Percentiles rank a stretch among this genome's conserved stretches.
These are phyloP conservation scores for Lasiosphaeris hirsuta DNA, from an alignment of 495 filamentous ascomycete species.

Conservation along the genomic window DNA sequence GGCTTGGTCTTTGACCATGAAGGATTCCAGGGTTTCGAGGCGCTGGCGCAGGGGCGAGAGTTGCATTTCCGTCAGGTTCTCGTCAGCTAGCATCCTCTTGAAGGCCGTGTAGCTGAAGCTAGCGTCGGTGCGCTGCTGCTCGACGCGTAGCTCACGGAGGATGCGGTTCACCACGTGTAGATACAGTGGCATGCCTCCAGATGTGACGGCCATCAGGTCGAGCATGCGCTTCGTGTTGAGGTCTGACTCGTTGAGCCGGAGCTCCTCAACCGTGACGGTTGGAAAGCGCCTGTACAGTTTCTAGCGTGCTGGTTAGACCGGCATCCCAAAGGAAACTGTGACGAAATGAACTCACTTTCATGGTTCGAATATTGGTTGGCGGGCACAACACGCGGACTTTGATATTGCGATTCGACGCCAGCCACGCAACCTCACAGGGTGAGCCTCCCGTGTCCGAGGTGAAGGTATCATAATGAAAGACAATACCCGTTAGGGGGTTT, in stretches of 20 bases:
- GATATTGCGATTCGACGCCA: conserved; percentile 52
- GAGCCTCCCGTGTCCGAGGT: conserved; percentile 50
- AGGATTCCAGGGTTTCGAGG: conserved; percentile 55
- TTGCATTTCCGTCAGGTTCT: conserved; percentile 43
- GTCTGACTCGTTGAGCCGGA: conserved; percentile 55
- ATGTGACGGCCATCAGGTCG: conserved; percentile 62
- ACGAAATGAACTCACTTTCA: conserved; percentile 33
- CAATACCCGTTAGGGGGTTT: conserved; percentile 58
- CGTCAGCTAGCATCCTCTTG: conserved; percentile 29
- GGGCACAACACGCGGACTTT: conserved; percentile 62
- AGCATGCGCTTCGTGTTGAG: conserved; percentile 64
- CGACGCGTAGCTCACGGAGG: conserved; percentile 56
- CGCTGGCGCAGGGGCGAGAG: conserved; percentile 51
- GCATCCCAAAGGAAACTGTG: neutral
- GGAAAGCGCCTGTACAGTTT: conserved; percentile 38
- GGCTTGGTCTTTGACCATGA: conserved; percentile 44
- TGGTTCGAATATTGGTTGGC: conserved; percentile 53
- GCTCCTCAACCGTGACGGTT: conserved; percentile 48
- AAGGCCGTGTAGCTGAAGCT: conserved; percentile 56
- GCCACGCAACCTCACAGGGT: conserved; percentile 66
- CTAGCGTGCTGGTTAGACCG: conserved; percentile 1
- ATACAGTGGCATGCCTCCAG: conserved; percentile 56
- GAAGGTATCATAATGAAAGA: conserved; percentile 68
- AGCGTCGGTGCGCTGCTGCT: conserved; percentile 32
- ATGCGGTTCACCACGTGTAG: conserved; percentile 56